Conservation (phyloP, 2,329 filamentous ascomycete species). For the Colletotrichum destructivum region DNA sequence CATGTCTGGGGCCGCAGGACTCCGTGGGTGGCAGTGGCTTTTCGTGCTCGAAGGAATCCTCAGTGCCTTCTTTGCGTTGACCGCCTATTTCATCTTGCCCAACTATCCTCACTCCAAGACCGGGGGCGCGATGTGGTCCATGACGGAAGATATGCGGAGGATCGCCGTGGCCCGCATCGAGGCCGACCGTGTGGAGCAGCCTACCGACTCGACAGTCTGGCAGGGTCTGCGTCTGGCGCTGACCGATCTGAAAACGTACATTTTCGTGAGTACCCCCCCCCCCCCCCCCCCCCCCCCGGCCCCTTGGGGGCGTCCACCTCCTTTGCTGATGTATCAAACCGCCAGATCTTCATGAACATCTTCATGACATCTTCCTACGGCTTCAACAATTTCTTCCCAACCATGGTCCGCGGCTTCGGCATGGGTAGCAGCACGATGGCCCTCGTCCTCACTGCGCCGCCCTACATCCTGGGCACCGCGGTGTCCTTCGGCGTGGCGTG, state of each 20-base stretch:
- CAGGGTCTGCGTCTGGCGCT: conserved; percentile 27
- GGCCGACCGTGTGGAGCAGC: conserved; percentile 50
- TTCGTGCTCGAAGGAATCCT: conserved; percentile 51
- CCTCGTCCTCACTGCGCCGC: conserved; percentile 63
- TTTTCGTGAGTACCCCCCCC: conserved; percentile 23
- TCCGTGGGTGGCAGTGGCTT: conserved; percentile 52
- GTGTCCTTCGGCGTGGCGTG: conserved; percentile 58
- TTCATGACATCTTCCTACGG: conserved; percentile 47
- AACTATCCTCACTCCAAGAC: conserved; percentile 55
- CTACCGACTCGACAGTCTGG: conserved; percentile 32
- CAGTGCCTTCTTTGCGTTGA: conserved; percentile 49
- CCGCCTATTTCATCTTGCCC: conserved; percentile 54
- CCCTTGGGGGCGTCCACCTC: conserved; percentile 35
- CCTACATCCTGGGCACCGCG: conserved; percentile 62
- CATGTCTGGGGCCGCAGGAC: conserved; percentile 46
- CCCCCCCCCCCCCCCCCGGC: too few species aligned
- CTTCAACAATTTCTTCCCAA: conserved; percentile 51
- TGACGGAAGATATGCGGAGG: conserved; percentile 49
- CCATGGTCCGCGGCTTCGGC: conserved; percentile 52
- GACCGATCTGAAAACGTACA: conserved; percentile 37
- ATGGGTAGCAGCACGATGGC: conserved; percentile 54
- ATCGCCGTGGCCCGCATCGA: conserved; percentile 52
- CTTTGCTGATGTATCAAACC: conserved; percentile 33
- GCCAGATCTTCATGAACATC: conserved; percentile 49
- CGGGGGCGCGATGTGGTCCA: conserved; percentile 57